Percentiles rank a stretch among this genome's conserved stretches.
phyloP scores from a whole-genome alignment of 2,329 filamentous ascomycete genomes.

The Fusarium fujikuroi region DNA sequence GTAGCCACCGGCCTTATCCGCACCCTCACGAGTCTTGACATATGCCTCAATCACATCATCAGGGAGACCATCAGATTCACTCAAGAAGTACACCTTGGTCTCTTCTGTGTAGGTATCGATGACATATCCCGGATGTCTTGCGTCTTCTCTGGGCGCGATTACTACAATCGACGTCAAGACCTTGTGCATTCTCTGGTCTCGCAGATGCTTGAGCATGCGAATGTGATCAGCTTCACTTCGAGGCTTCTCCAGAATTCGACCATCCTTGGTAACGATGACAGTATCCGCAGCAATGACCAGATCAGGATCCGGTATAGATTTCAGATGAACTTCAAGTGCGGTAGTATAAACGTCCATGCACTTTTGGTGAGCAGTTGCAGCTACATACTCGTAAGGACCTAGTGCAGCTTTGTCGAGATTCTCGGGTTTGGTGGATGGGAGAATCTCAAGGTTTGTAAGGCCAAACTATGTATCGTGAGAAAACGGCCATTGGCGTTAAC shows the following conservation, averaged over 20 bases:
- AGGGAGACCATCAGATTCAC: slow-evolving; percentile 63
- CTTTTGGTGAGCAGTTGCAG: slow-evolving; percentile 86
- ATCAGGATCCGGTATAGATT: slow-evolving; percentile 72
- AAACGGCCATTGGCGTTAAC: not conserved
- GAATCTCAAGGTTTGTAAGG: slow-evolving; percentile 82
- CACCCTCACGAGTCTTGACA: slow-evolving; percentile 87
- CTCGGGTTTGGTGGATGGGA: slow-evolving; percentile 85
- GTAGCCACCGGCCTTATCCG: slow-evolving; percentile 96
- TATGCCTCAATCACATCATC: slow-evolving; percentile 87
- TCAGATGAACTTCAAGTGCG: slow-evolving; percentile 56
- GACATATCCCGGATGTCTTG: slow-evolving; percentile 85
- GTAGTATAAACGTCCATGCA: slow-evolving; percentile 75
- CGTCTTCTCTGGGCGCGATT: slow-evolving; percentile 84
- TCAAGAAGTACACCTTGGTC: slow-evolving; percentile 88
- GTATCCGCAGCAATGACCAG: slow-evolving; percentile 93
- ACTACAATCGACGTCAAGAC: slow-evolving; percentile 87
- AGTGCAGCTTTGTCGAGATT: slow-evolving; percentile 80
- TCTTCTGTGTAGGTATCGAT: slow-evolving; percentile 86
- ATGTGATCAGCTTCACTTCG: slow-evolving; percentile 83
- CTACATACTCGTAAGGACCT: slow-evolving; percentile 89
- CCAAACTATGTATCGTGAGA: slow-evolving; percentile 68
- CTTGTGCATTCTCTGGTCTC: slow-evolving; percentile 81
- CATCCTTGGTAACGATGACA: slow-evolving; percentile 80
- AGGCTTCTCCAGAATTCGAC: slow-evolving; percentile 91
- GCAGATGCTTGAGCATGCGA: slow-evolving; percentile 81